phyloP scores from a whole-genome alignment of 1,284 basidiomycete genomes.

The Puccinia horiana region DNA sequence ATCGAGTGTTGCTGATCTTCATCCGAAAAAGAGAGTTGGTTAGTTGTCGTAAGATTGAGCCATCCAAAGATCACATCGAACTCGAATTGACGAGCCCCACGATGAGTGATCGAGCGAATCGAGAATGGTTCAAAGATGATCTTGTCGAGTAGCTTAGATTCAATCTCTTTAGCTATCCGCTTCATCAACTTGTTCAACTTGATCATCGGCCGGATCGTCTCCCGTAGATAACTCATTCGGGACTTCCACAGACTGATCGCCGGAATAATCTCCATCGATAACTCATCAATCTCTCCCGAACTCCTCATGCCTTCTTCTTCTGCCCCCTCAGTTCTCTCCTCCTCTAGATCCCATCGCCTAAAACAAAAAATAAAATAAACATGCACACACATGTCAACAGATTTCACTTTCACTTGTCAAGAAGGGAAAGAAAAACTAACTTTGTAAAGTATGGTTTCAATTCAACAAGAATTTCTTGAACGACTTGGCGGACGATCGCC shows the following conservation, averaged over 20 bases:
- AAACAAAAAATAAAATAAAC: not conserved
- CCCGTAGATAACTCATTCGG: not conserved
- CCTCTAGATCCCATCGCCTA: slow-evolving; percentile 39
- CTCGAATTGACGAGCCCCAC: not conserved
- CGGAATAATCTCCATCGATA: not conserved
- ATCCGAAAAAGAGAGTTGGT: not conserved
- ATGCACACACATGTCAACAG: too few relatives aligned
- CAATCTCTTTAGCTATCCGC: not conserved
- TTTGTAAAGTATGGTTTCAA: slow-evolving; percentile 33
- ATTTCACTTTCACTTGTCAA: too few relatives aligned
- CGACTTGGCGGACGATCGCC: slow-evolving; percentile 1
- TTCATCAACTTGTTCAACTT: not conserved
- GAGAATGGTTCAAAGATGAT: slow-evolving; percentile 13
- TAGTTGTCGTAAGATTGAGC: not conserved
- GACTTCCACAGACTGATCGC: slow-evolving; percentile 14
- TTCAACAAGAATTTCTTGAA: not conserved
- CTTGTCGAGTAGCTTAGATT: not conserved
- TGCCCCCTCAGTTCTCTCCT: not conserved
- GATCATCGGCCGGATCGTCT: not conserved
- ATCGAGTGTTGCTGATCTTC: not conserved
- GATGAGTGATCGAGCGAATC: not conserved
- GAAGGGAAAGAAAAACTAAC: not conserved
- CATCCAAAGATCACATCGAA: slow-evolving; percentile 14
- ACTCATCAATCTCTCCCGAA: not conserved
- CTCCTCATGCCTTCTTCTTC: not conserved